These are phyloP conservation scores for Dipteronia dyeriana DNA, from an alignment of 345 rosid genomes.

Conservation along the genomic window DNA sequence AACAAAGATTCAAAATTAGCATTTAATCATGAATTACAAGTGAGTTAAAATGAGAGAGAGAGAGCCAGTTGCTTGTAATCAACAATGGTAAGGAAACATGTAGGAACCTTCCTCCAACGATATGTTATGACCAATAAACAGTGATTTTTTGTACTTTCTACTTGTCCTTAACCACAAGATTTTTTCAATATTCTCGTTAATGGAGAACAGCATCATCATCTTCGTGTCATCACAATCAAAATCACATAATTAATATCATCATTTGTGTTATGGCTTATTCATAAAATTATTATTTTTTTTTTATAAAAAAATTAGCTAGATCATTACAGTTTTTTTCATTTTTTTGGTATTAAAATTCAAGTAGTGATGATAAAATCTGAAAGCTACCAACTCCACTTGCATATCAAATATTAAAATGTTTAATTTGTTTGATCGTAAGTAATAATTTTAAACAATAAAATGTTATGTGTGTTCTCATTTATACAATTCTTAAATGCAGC, in stretches of 20 bases:
- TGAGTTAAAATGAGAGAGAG: not conserved
- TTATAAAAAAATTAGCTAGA: not conserved
- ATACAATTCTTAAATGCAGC: not conserved
- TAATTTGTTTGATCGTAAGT: not conserved
- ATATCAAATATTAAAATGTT: not conserved
- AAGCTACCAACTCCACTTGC: constrained; percentile 18
- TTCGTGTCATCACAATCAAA: constrained; percentile 27
- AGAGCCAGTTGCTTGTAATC: constrained; percentile 12
- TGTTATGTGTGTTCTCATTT: too few relatives aligned
- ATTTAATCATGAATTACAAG: not conserved
- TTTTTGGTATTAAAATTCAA: not conserved
- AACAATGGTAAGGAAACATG: constrained; percentile 31
- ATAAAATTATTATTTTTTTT: too few relatives aligned
- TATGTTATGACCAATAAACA: constrained; percentile 23
- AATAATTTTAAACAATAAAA: not conserved
- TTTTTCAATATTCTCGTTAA: constrained; percentile 14
- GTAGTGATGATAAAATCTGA: not conserved
- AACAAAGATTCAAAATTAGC: not conserved
- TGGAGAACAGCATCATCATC: constrained; percentile 27
- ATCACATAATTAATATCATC: constrained; percentile 16
- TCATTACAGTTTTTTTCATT: not conserved
- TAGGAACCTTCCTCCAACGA: constrained; percentile 38
- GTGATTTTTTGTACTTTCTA: constrained; percentile 28
- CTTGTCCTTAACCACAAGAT: constrained; percentile 30
- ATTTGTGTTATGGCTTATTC: not conserved